Conservation (phyloP, 2,329 filamentous ascomycete species). For the Pseudogymnoascus sp. region DNA sequence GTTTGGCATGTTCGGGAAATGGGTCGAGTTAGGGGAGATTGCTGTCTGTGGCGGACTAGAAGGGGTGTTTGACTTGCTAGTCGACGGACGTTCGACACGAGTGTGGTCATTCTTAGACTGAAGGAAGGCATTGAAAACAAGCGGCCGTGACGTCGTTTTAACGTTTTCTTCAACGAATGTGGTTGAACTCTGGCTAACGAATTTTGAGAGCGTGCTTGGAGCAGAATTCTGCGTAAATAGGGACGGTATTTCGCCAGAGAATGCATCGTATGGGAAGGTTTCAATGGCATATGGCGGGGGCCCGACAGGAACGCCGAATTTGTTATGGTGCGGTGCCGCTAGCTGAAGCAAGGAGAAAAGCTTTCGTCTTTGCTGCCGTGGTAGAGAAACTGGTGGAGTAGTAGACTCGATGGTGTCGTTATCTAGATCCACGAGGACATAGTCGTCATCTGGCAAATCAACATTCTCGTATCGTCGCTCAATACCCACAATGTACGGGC, state of each 20-base stretch:
- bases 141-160: slow-evolving; percentile 43
- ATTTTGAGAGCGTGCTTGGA: slow-evolving; percentile 70
- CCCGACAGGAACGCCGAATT: slow-evolving; percentile 78
- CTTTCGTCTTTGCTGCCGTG: slow-evolving; percentile 84
- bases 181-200: slow-evolving; percentile 82
- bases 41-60: slow-evolving; percentile 50
- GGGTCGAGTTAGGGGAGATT: slow-evolving; percentile 68
- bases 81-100: slow-evolving; percentile 69
- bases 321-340: slow-evolving; percentile 81
- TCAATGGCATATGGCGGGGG: slow-evolving; percentile 90
- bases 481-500: slow-evolving; percentile 93
- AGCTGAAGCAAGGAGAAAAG: slow-evolving; percentile 79
- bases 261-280: slow-evolving; percentile 82
- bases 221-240: slow-evolving; percentile 68
- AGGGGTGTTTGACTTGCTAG: slow-evolving; percentile 56
- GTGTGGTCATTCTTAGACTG: slow-evolving; percentile 62
- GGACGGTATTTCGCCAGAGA: slow-evolving; percentile 75
- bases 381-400: slow-evolving; percentile 66
- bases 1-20: slow-evolving; percentile 63
- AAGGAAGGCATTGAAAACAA: slow-evolving; percentile 87
- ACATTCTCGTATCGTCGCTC: slow-evolving; percentile 84
- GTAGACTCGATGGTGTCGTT: slow-evolving; percentile 84
- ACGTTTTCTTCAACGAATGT: slow-evolving; percentile 62
- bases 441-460: slow-evolving; percentile 88
- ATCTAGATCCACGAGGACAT: slow-evolving; percentile 89